Percentiles rank a stretch among this genome's conserved stretches.
These are phyloP conservation scores for Cornus controversa DNA, from an alignment of 148 eudicot species.

Conservation along the genomic window DNA sequence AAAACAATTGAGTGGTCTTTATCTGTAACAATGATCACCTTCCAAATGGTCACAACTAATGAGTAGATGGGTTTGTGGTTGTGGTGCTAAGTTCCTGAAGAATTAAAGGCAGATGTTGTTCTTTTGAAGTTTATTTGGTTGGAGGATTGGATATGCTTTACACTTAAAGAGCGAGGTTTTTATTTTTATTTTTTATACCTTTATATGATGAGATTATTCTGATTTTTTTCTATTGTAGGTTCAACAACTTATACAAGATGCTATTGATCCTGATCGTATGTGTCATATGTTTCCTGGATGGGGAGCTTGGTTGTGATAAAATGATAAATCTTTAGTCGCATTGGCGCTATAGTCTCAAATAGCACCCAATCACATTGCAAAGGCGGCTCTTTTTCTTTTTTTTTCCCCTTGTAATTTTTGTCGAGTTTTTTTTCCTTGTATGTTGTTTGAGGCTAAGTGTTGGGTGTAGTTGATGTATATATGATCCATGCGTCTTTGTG, in stretches of 20 bases:
- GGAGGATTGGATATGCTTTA: too few relatives aligned
- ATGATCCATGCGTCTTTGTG: background rate
- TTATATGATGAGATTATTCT: background rate
- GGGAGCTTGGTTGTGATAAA: constrained; percentile 86
- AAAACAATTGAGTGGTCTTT: background rate
- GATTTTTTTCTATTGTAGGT: constrained; percentile 45
- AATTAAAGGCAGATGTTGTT: background rate
- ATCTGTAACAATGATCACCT: background rate
- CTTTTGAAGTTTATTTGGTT: background rate
- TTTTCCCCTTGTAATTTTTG: background rate
- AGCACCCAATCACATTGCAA: constrained; percentile 6
- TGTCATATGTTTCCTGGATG: constrained; percentile 96
- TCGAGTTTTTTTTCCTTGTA: background rate
- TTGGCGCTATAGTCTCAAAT: background rate
- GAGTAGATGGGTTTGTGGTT: background rate
- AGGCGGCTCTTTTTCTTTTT: background rate
- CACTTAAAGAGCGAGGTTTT: background rate
- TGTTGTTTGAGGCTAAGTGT: background rate
- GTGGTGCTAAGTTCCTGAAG: background rate
- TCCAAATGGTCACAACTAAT: background rate
- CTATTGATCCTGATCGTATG: constrained; percentile 90
- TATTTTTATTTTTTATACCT: background rate
- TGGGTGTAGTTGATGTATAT: background rate
- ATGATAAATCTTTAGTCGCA: background rate
- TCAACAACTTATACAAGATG: constrained; percentile 96